phyloP scores from a whole-genome alignment of 208 protist species.

The Acanthamoeba sp. region DNA sequence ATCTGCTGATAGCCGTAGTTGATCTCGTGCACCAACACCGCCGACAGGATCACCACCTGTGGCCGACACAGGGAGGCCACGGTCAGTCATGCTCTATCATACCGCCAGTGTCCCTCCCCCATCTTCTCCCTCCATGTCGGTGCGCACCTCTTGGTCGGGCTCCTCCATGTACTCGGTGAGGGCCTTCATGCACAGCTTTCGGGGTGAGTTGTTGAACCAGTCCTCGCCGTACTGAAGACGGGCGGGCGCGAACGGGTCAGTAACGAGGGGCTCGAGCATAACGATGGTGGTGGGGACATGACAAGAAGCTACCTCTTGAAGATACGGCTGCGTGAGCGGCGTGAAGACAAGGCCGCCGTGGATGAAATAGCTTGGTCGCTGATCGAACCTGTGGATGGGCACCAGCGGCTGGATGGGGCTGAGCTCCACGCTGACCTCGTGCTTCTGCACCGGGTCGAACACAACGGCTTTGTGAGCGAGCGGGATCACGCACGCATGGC shows the following conservation, averaged over 20 bases:
- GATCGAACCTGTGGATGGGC: slow-evolving; percentile 72
- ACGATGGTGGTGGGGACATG: too few species aligned
- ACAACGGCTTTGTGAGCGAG: not conserved
- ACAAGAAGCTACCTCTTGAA: slow-evolving; percentile 70
- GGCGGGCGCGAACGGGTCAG: not conserved
- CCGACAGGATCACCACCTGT: slow-evolving; percentile 81
- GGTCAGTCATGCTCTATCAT: not conserved
- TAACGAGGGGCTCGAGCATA: too few species aligned
- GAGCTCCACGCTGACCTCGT: slow-evolving; percentile 69
- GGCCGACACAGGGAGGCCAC: not conserved
- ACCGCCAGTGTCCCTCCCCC: not conserved
- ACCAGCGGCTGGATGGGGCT: slow-evolving; percentile 50
- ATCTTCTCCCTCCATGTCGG: not conserved
- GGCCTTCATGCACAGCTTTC: slow-evolving; percentile 77
- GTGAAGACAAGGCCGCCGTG: slow-evolving; percentile 84
- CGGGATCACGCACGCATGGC: not conserved
- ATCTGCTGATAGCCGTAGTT: slow-evolving; percentile 83
- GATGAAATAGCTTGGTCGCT: slow-evolving; percentile 54
- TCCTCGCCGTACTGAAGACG: slow-evolving; percentile 52
- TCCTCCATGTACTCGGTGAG: slow-evolving; percentile 58
- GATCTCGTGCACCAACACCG: slow-evolving; percentile 81
- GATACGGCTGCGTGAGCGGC: slow-evolving; percentile 79
- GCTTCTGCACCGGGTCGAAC: not conserved
- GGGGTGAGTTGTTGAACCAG: slow-evolving; percentile 76
- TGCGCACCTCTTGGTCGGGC: not conserved